phyloP scores from a whole-genome alignment of 2,329 filamentous ascomycete species.

The Fusarium oxysporum region DNA sequence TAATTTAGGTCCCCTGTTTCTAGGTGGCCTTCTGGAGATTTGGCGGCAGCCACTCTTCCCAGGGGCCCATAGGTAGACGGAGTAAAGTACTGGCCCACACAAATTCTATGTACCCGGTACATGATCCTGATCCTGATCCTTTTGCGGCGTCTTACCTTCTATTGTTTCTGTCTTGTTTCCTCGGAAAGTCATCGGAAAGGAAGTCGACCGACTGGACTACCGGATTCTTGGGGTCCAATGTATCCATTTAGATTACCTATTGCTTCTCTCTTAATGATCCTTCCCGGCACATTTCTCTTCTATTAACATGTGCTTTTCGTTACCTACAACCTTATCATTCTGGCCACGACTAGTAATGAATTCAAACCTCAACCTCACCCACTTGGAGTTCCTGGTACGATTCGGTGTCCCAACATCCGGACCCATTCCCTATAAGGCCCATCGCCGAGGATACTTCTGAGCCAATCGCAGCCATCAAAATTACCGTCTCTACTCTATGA shows the following conservation, averaged over 20 bases:
- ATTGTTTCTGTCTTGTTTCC: conserved; percentile 17
- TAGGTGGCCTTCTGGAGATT: conserved; percentile 32
- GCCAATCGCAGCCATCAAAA: conserved; percentile 47
- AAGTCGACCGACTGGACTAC: not conserved
- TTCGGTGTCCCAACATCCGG: conserved; percentile 44
- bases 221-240: not conserved
- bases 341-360: conserved; percentile 22
- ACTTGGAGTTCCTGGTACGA: conserved; percentile 37
- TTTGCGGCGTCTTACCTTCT: not conserved
- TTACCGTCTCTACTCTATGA: conserved; percentile 45
- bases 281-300: not conserved
- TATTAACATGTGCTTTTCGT: not conserved
- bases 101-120: conserved; percentile 17
- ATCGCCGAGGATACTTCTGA: not conserved
- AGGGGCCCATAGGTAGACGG: not conserved
- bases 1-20: conserved; percentile 40
- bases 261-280: not conserved
- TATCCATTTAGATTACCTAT: not conserved
- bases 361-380: conserved; percentile 5
- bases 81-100: conserved; percentile 2
- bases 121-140: not conserved
- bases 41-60: conserved; percentile 10
- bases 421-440: conserved; percentile 18
- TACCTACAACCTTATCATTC: not conserved
- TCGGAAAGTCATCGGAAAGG: conserved; percentile 24